Evolutionary conservation across 2,329 filamentous ascomycete species (phyloP).

Genomic region (Myriosclerotinia scirpicola): DNA sequence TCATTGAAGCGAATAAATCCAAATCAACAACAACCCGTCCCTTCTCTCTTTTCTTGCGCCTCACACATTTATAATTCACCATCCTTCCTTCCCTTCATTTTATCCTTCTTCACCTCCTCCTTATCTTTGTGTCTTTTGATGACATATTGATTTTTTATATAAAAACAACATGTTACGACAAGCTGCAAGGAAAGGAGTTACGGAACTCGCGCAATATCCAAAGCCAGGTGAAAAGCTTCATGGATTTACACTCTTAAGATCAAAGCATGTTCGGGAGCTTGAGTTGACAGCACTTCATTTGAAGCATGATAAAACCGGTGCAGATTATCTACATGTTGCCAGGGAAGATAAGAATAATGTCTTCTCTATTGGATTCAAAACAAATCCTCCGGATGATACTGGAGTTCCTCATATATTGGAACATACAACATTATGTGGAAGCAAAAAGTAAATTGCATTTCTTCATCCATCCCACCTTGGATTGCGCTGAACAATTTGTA

Average conservation of each 20-base stretch:
- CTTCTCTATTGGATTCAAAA: conserved; percentile 99
- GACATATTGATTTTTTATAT: conserved; percentile 4
- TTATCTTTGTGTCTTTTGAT: conserved; percentile 6
- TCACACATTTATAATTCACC: conserved; percentile 2
- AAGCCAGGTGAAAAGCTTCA: conserved; percentile 82
- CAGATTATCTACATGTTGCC: conserved; percentile 93
- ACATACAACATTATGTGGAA: conserved; percentile 95
- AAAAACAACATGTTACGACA: conserved; percentile 51
- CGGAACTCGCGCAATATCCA: conserved; percentile 73
- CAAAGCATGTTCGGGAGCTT: conserved; percentile 91
- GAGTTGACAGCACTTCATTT: conserved; percentile 89
- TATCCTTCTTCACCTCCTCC: neutral
- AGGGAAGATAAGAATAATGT: conserved; percentile 98
- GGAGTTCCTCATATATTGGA: conserved; percentile 96
- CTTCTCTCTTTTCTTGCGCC: conserved; percentile 5
- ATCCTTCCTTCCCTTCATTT: conserved; percentile 1
- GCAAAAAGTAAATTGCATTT: conserved; percentile 67
- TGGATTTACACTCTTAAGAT: conserved; percentile 86
- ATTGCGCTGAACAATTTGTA: conserved; percentile 45
- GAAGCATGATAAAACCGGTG: conserved; percentile 91
- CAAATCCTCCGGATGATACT: conserved; percentile 93
- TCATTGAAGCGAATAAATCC: conserved; percentile 21
- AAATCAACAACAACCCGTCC: conserved; percentile 1
- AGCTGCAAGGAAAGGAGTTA: conserved; percentile 57
- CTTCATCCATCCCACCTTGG: conserved; percentile 14